Conservation (phyloP, 78 protist genomes). For the Dictyostelium citrinum region DNA sequence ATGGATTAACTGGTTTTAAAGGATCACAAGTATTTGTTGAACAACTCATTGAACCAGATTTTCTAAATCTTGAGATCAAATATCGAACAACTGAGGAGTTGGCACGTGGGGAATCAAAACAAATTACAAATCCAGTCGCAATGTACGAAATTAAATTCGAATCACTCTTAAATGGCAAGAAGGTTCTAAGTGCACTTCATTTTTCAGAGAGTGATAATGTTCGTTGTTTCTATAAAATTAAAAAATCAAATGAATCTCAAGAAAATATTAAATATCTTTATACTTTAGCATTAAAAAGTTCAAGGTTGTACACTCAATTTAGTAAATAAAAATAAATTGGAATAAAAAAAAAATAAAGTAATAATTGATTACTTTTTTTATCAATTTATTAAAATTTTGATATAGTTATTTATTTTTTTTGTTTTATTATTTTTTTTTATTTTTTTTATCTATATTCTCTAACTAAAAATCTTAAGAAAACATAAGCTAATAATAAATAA, state of each 20-base stretch:
- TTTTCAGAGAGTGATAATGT: not conserved
- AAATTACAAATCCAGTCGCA: slow-evolving; percentile 39
- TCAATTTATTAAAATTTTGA: too few species aligned
- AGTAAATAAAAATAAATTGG: not conserved
- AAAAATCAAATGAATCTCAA: not conserved
- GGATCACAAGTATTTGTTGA: not conserved
- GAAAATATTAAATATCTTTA: not conserved
- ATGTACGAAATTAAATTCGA: not conserved
- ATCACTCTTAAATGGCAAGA: not conserved
- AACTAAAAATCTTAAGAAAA: slow-evolving; percentile 65
- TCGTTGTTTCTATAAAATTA: not conserved
- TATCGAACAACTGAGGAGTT: not conserved
- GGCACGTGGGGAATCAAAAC: not conserved
- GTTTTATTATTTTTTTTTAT: not conserved
- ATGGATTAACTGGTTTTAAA: not conserved
- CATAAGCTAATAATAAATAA: slow-evolving; percentile 56
- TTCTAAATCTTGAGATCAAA: not conserved
- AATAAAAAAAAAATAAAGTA: not conserved
- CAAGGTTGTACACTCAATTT: slow-evolving; percentile 9
- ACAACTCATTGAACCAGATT: not conserved
- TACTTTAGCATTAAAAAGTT: not conserved
- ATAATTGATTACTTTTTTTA: not conserved
- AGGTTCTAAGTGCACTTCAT: not conserved
- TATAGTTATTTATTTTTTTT: not conserved
- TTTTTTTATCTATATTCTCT: slow-evolving; percentile 55